Conservation (phyloP, 2,329 filamentous ascomycete genomes). For the Arthrobotrys sphaeroides region DNA sequence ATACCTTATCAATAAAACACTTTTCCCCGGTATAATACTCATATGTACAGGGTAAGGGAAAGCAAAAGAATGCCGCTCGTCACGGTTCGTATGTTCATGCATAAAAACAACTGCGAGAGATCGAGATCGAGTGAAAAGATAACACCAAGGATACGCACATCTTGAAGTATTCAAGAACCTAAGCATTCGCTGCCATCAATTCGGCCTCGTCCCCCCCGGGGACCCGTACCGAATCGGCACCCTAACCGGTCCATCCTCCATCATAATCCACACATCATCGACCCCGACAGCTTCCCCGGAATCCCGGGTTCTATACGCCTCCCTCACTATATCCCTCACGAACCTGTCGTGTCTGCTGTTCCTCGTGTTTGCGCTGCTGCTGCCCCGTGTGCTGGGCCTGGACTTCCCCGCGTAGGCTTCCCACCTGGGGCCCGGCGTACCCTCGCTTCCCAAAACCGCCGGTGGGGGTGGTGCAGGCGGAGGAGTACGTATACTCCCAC, state of each 20-base stretch:
- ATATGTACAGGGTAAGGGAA: no score
- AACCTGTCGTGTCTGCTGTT: conserved; percentile 17
- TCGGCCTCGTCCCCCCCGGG: background rate
- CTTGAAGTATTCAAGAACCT: no score
- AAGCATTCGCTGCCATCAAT: background rate
- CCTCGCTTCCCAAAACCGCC: background rate
- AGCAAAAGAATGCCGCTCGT: no score
- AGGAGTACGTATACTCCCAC: background rate
- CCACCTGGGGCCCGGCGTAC: background rate
- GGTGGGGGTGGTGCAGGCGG: background rate
- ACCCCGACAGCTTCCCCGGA: background rate
- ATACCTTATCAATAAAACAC: no score
- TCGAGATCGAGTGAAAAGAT: no score
- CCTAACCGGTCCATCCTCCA: conserved; percentile 35
- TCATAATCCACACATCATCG: conserved; percentile 37
- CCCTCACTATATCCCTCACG: conserved; percentile 18
- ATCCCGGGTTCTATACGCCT: background rate
- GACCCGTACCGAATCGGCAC: conserved; percentile 23
- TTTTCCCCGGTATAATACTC: no score
- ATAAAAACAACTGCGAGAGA: no score
- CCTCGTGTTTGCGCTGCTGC: background rate
- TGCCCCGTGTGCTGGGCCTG: background rate
- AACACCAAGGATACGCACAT: no score
- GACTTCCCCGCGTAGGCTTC: background rate
- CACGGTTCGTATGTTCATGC: no score